Base-by-base conservation (phyloP, 2,329 filamentous ascomycete genomes). In the Aspergillus bombycis region DNA sequence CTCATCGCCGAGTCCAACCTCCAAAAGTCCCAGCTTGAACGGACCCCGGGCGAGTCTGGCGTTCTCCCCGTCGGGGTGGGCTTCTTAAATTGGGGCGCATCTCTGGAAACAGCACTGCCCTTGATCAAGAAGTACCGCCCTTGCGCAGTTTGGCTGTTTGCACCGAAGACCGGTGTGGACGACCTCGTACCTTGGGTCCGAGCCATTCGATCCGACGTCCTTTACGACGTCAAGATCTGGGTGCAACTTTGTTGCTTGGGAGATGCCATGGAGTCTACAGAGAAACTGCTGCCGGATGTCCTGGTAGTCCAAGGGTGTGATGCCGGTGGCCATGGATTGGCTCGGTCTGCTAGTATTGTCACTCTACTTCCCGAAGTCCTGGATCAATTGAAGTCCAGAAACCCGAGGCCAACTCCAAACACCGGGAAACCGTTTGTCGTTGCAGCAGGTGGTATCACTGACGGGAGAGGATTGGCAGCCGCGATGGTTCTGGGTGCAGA, bases 11-110 rank as follows among this genome's bases (percentile, higher is more conserved):
- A 30, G 16, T 12, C 8, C 46, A 16, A 9, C 2, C 10, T 41
- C 4, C 46, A 16, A 2, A 1, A 11, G 19, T 19, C 16, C 16
- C 46, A 50, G 0, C 26, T 26, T 19, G 26, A 19, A 30, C 23
- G 19, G 8, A 4, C 8, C 2, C 26, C 4, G 10, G 5, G 2
- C 0, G 23, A 19, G 12, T 0, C 16, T 0, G 14, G 26, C 2
- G 7, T 28, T 10, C 46, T 50, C 26, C 46, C 46, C 4, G 26
- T 50, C 16, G 46, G 46, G 4, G 26, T 50, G 9, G 46, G 46
- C 6, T 50, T 50, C 1, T 10, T 28, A 30, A 26, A 19, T 26
- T 50, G 46, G 46, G 26, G 46, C 4, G 46, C 23, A 19, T 19
- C 23, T 9, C 14, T 50, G 23, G 26, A 50, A 4, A 30, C 4